Conservation (phyloP, 768 basidiomycete genomes). For the Collybia sp. region DNA sequence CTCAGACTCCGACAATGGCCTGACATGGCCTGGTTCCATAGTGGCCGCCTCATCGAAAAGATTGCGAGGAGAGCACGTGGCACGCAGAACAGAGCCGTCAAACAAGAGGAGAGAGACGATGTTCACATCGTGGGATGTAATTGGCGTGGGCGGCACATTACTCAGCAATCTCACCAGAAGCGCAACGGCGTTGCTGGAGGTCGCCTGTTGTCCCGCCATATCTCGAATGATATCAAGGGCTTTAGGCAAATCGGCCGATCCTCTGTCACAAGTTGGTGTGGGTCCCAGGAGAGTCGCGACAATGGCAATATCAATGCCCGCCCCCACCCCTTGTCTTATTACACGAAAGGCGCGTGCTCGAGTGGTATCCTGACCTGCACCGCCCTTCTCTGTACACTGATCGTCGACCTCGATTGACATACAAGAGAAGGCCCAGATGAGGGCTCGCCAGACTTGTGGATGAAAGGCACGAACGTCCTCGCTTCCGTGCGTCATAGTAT, state of each 20-base stretch:
- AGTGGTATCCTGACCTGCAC: constrained; percentile 11
- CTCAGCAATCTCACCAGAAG: constrained; percentile 32
- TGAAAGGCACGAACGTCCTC: constrained; percentile 31
- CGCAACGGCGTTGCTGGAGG: constrained; percentile 24
- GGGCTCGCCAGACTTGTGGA: constrained; percentile 44
- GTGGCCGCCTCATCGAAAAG: constrained; percentile 19
- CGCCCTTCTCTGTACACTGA: constrained; percentile 11
- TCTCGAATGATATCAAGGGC: constrained; percentile 31
- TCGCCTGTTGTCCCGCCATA: constrained; percentile 25
- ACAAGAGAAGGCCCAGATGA: constrained; percentile 52
- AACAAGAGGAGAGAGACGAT: constrained; percentile 32
- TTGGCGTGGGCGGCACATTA: constrained; percentile 12
- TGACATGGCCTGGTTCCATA: constrained; percentile 19
- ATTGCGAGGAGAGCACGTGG: neutral
- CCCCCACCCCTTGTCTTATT: constrained; percentile 41
- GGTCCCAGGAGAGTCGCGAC: constrained; percentile 31
- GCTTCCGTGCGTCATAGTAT: constrained; percentile 27
- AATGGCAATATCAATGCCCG: constrained; percentile 39
- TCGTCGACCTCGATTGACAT: constrained; percentile 19
- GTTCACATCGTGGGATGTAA: neutral
- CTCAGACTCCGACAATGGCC: constrained; percentile 32
- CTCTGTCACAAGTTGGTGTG: neutral
- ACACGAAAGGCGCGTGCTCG: constrained; percentile 33
- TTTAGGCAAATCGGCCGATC: constrained; percentile 20
- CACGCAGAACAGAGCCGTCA: constrained; percentile 36